Conservation (phyloP, 2,329 filamentous ascomycete genomes). For the Passalora sequoiae region DNA sequence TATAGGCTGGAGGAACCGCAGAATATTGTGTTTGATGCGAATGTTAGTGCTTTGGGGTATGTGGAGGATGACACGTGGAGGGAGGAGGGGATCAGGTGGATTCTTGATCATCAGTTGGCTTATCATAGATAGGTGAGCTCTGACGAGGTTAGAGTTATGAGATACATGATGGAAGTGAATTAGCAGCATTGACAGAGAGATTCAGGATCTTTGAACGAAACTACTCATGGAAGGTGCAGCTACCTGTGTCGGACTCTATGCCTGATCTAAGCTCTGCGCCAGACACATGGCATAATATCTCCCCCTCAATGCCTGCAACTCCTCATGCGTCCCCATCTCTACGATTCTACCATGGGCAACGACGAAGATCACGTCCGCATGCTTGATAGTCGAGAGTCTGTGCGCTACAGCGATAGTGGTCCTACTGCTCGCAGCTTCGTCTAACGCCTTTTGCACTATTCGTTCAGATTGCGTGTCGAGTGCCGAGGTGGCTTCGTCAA, state of each 20-base stretch:
- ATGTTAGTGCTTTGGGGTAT: slow-evolving; percentile 32
- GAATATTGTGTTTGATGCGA: slow-evolving; percentile 47
- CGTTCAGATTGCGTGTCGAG: slow-evolving; percentile 64
- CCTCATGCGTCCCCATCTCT: slow-evolving; percentile 38
- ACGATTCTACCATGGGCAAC: slow-evolving; percentile 36
- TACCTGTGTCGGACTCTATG: slow-evolving; percentile 7
- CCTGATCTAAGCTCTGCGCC: slow-evolving; percentile 39
- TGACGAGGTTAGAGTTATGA: no score
- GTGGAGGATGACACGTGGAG: slow-evolving; percentile 43
- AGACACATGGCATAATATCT: slow-evolving; percentile 44
- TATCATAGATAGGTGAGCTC: slow-evolving; percentile 12
- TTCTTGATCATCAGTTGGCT: slow-evolving; percentile 31
- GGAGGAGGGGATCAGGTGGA: slow-evolving; percentile 42
- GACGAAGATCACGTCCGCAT: slow-evolving; percentile 40
- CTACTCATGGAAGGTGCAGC: background rate
- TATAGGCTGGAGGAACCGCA: slow-evolving; percentile 35
- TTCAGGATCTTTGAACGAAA: no score
- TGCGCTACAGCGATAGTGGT: slow-evolving; percentile 42
- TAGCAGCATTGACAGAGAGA: no score
- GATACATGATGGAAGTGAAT: no score
- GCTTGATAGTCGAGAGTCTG: slow-evolving; percentile 36
- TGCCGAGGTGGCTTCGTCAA: slow-evolving; percentile 57
- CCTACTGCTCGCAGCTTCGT: slow-evolving; percentile 41
- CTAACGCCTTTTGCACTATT: slow-evolving; percentile 63
- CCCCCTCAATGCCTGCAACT: slow-evolving; percentile 36